phyloP scores from a whole-genome alignment of 192 early-diverging fungal species.

The Dimargaris xerosporica region DNA sequence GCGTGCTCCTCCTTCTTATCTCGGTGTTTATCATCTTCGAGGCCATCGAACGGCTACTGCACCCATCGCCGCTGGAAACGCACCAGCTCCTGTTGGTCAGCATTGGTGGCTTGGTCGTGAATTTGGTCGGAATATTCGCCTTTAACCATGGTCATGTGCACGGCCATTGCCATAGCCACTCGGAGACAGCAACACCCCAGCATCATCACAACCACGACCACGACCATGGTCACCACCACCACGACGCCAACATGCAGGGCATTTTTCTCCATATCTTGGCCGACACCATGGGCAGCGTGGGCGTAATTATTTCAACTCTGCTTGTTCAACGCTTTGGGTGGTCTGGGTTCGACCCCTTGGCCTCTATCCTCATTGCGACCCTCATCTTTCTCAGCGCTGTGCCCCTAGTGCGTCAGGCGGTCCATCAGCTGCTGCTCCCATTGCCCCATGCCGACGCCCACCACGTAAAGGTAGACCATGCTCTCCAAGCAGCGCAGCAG shows the following conservation, averaged over 20 bases:
- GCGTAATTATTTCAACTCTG: constrained; percentile 88
- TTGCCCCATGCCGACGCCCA: neutral
- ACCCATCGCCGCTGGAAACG: constrained; percentile 76
- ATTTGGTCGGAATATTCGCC: constrained; percentile 82
- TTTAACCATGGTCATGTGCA: constrained; percentile 77
- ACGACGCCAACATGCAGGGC: constrained; percentile 80
- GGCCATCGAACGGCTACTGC: constrained; percentile 70
- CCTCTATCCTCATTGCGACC: constrained; percentile 79
- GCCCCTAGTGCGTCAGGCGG: constrained; percentile 64
- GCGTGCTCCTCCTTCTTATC: constrained; percentile 77
- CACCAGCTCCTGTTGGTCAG: constrained; percentile 74
- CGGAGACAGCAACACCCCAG: neutral
- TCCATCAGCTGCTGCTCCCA: constrained; percentile 28
- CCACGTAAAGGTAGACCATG: neutral
- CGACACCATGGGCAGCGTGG: constrained; percentile 88
- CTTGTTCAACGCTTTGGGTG: constrained; percentile 81
- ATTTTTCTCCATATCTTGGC: constrained; percentile 91
- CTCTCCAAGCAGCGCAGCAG: neutral
- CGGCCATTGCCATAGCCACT: constrained; percentile 38
- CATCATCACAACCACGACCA: constrained; percentile 26
- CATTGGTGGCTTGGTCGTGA: constrained; percentile 79
- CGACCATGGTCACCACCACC: constrained; percentile 15
- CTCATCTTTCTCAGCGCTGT: constrained; percentile 75
- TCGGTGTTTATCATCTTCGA: constrained; percentile 84
- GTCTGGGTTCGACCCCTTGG: constrained; percentile 90